Evolutionary conservation across 768 basidiomycete genomes (phyloP).

Genomic region (Udeniomyces megalosporus): DNA sequence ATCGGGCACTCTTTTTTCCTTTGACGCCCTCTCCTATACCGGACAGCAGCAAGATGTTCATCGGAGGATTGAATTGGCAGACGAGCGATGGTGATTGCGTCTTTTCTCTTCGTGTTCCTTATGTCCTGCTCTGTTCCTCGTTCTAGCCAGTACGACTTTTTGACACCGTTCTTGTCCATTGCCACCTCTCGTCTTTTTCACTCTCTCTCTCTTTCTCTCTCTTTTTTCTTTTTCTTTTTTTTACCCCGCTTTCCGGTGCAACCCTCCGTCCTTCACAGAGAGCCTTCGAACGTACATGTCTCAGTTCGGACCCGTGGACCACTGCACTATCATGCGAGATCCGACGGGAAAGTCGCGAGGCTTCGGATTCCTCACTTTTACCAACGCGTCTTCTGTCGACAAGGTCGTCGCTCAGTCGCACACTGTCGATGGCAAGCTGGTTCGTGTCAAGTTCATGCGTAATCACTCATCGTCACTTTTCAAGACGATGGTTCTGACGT

Average conservation of each 20-base stretch:
- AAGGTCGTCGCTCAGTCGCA: conserved; percentile 80
- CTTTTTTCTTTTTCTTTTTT: conserved; percentile 29
- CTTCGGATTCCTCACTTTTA: conserved; percentile 95
- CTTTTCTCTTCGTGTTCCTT: neutral
- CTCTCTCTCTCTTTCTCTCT: conserved; percentile 12
- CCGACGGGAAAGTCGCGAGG: conserved; percentile 84
- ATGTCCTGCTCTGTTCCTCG: conserved; percentile 2
- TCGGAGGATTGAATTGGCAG: conserved; percentile 98
- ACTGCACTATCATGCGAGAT: conserved; percentile 98
- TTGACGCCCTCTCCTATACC: neutral
- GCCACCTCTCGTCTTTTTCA: neutral
- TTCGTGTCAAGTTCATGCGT: conserved; percentile 39
- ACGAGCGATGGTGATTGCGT: conserved; percentile 78
- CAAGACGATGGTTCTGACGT: neutral
- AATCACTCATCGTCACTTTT: neutral
- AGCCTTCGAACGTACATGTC: conserved; percentile 57
- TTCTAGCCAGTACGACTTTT: conserved; percentile 3
- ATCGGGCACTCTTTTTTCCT: neutral
- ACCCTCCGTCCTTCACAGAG: conserved; percentile 21
- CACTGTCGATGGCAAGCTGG: conserved; percentile 90
- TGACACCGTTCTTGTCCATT: conserved; percentile 18
- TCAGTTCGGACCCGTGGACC: conserved; percentile 92
- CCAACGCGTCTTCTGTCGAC: conserved; percentile 80
- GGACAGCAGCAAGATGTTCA: conserved; percentile 94
- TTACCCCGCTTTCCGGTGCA: conserved; percentile 22